Percentiles rank a stretch among this genome's conserved stretches.
phyloP scores from a whole-genome alignment of 495 filamentous ascomycete species.

The Talaromyces wortmannii region DNA sequence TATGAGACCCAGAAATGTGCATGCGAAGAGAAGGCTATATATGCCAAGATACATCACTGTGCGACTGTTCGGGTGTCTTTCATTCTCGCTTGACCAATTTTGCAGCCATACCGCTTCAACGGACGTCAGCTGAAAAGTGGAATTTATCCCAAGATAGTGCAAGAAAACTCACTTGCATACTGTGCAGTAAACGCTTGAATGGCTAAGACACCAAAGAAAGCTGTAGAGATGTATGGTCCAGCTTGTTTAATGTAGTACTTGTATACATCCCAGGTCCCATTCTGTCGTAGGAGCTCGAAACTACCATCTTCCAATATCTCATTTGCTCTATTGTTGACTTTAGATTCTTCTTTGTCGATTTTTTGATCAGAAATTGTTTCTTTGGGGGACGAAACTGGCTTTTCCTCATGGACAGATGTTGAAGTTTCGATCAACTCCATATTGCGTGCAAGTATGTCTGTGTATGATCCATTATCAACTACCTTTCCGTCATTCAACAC shows the following conservation, averaged over 20 bases:
- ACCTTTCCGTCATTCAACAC: conserved; percentile 9
- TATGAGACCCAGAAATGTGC: conserved; percentile 16
- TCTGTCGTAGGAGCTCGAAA: conserved; percentile 9
- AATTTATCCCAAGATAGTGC: conserved; percentile 8
- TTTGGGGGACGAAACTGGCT: neutral
- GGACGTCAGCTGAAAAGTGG: neutral
- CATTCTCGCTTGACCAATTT: conserved; percentile 35
- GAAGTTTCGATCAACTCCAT: conserved; percentile 2
- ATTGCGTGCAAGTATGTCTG: conserved; percentile 4
- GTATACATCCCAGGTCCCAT: conserved; percentile 40
- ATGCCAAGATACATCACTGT: conserved; percentile 39
- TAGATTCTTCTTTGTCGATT: neutral
- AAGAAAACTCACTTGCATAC: conserved; percentile 10
- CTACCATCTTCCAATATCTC: neutral
- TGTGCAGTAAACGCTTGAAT: conserved; percentile 18
- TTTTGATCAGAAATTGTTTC: neutral
- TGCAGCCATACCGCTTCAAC: conserved; percentile 35
- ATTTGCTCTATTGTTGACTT: neutral
- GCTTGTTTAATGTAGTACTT: conserved; percentile 40
- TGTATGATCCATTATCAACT: conserved; percentile 7
- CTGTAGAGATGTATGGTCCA: conserved; percentile 11
- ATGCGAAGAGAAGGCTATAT: conserved; percentile 29
- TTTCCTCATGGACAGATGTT: neutral
- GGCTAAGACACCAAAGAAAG: conserved; percentile 13
- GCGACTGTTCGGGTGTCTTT: conserved; percentile 16